These are phyloP conservation scores for Poa annua DNA, from an alignment of 176 grass and related monocot species.

Conservation along the genomic window DNA sequence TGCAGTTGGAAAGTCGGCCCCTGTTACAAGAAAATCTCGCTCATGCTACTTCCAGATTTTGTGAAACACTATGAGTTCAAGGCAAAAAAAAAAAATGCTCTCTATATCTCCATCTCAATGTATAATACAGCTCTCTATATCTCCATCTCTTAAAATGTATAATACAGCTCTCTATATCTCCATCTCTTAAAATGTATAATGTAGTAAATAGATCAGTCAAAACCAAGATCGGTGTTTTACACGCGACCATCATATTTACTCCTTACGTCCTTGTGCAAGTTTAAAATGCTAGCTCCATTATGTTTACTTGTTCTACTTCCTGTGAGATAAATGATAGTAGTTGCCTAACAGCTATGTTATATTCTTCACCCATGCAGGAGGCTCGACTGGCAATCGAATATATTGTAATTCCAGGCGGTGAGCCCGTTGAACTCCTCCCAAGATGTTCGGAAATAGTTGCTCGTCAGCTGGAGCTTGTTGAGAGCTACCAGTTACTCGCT, in stretches of 20 bases:
- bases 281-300: background rate
- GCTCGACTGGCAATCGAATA: conserved; percentile 92
- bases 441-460: conserved; percentile 97
- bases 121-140: no score
- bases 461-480: conserved; percentile 90
- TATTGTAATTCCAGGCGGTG: conserved; percentile 90
- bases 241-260: background rate
- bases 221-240: background rate
- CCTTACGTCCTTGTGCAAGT: background rate
- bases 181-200: conserved; percentile 3
- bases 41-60: background rate
- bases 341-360: conserved; percentile 29
- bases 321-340: conserved; percentile 9
- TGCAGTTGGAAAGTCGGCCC: background rate
- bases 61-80: background rate
- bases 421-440: conserved; percentile 91
- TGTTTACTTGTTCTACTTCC: conserved; percentile 8
- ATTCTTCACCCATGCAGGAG: conserved; percentile 53
- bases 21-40: background rate
- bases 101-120: background rate
- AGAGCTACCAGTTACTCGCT: conserved; percentile 94
- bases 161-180: background rate
- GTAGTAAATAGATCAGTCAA: background rate
- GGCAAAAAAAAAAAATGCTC: background rate
- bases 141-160: conserved; percentile 1